Evolutionary conservation across 352 stramenopile species (phyloP).

Genomic region (Phytophthora foliorum): DNA sequence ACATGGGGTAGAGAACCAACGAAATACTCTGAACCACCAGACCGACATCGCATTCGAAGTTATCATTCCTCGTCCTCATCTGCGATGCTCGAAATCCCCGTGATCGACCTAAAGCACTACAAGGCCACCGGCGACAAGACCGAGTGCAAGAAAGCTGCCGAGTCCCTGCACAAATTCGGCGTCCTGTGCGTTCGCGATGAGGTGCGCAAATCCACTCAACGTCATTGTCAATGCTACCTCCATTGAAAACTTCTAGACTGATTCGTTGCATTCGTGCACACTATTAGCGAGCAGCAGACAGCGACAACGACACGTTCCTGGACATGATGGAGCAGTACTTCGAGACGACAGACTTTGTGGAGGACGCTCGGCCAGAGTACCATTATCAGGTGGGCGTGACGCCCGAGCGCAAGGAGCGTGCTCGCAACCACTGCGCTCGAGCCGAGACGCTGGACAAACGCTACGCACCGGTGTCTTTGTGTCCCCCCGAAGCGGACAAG

Average conservation of each 20-base stretch:
- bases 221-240: background rate
- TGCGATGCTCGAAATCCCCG: conserved; percentile 79
- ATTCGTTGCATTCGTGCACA: conserved; percentile 8
- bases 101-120: conserved; percentile 88
- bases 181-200: conserved; percentile 86
- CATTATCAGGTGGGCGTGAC: conserved; percentile 93
- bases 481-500: conserved; percentile 91
- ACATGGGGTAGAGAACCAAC: conserved; percentile 16
- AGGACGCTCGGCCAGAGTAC: conserved; percentile 90
- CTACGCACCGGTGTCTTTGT: conserved; percentile 84
- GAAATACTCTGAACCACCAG: conserved; percentile 15
- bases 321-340: conserved; percentile 96
- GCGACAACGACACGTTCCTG: conserved; percentile 89
- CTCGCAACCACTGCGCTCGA: conserved; percentile 87
- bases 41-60: background rate
- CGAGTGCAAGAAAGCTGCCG: conserved; percentile 81
- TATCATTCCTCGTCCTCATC: background rate
- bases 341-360: conserved; percentile 84
- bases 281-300: conserved; percentile 64
- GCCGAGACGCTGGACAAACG: conserved; percentile 61
- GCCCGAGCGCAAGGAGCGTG: conserved; percentile 84
- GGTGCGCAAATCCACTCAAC: conserved; percentile 26
- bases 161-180: conserved; percentile 89
- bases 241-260: conserved; percentile 1
- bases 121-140: conserved; percentile 69